Evolutionary conservation across 192 early-diverging fungal genomes (phyloP), one percentile per base, ranked within the genome.

Genomic region (Funneliformis mosseae): DNA sequence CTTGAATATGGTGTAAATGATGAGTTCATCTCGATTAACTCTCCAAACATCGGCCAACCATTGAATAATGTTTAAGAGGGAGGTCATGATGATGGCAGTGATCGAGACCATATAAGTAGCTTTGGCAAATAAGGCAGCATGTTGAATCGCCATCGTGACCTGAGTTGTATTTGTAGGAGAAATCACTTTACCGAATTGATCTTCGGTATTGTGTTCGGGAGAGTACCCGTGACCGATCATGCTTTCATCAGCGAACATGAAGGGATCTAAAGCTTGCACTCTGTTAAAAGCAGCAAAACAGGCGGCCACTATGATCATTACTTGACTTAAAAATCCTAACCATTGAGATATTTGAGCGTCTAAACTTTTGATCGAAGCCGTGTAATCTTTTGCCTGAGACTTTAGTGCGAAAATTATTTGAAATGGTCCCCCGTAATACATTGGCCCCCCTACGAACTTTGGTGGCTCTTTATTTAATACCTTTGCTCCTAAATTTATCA

Each of bases 41-140:
- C 39, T 50, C 75, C 75, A 77, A 63, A 63, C 10, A 43, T 63
- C 61, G 2, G 39, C 45, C n/a, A 77, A 25, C 75, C 75, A 77
- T 41, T 41, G 39, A 63, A 77, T n/a, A 60, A 77, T 39, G 42
- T 77, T 77, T 18, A 77, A 43, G 12, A 62, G 1, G 4, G 75
- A 60, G 4, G 61, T 28, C 75, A 77, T 77, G 42, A 77, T 64
- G 11, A 77, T 77, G 11, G 75, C 75, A 6, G 63, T 0, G 14
- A 63, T 10, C 1, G 75, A 38, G 16, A 77, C 41, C 7, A 63
- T 1, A 23, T 46, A 43, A 43, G 75, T 77, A 25, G 75, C n/a
- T 39, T n/a, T 60, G 23, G 60, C 60, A 21, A 73, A 73, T 25
- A 45, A 23, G 2, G 45, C 71, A 11, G 71, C 45, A 73, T 73